A percentile compares a stretch with the other conserved stretches of the same genome.
These are phyloP conservation scores for Besnoitia besnoiti DNA, from an alignment of 169 alveolate species.

Conservation along the genomic window DNA sequence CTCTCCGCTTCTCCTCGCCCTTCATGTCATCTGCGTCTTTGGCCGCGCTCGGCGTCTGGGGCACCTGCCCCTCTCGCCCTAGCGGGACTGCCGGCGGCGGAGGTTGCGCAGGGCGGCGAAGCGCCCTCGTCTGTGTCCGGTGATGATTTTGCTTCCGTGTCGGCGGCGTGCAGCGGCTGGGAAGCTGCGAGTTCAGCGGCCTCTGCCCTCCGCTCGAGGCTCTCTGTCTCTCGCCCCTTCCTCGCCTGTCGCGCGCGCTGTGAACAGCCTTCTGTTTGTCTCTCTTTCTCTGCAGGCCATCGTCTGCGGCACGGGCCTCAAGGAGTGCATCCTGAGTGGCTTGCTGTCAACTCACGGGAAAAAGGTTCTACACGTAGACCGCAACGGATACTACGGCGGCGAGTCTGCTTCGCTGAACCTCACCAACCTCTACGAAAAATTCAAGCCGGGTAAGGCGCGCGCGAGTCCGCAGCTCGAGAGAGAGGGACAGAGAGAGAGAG, in stretches of 20 bases:
- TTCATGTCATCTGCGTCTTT: no score
- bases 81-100: no score
- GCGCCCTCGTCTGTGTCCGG: no score
- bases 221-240: not conserved
- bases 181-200: no score
- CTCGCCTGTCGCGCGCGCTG: not conserved
- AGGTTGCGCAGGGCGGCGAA: no score
- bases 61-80: no score
- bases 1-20: no score
- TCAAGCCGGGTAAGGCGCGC: conserved; percentile 85
- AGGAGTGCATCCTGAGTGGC: conserved; percentile 97
- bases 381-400: conserved; percentile 97
- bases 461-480: not conserved
- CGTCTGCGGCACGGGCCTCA: conserved; percentile 98
- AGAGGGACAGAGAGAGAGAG: not conserved
- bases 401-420: conserved; percentile 97
- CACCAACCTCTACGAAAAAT: conserved; percentile 93
- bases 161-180: no score
- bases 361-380: conserved; percentile 96
- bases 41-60: no score
- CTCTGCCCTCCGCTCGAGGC: no score
- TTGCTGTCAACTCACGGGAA: conserved; percentile 92
- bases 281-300: conserved; percentile 79
- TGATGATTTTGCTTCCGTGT: no score
- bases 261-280: not conserved